phyloP scores from a whole-genome alignment of 768 basidiomycete species.

The Phanerochaete sordida region DNA sequence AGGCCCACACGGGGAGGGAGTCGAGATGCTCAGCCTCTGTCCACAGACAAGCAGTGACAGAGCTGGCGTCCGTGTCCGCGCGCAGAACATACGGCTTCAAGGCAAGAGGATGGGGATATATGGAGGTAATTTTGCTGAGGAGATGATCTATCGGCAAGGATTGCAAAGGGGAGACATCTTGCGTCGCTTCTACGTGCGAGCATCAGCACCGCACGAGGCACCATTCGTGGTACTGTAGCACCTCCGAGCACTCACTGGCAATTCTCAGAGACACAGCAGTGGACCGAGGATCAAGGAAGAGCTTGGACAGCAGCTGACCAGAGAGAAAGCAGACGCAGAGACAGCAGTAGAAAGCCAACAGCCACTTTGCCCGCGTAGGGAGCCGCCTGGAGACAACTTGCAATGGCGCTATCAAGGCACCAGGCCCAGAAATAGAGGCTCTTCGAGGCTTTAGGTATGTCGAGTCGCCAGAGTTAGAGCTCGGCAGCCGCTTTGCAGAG shows the following conservation, averaged over 20 bases:
- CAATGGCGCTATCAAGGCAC: background rate
- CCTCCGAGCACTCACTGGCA: background rate
- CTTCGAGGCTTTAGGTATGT: too few species aligned
- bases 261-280: background rate
- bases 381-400: too few species aligned
- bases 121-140: constrained; percentile 22
- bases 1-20: constrained; percentile 32
- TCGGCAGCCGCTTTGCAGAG: background rate
- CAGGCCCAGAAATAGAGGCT: background rate
- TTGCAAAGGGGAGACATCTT: constrained; percentile 9
- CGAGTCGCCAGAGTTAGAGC: background rate
- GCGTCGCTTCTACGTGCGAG: background rate
- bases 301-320: background rate
- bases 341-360: background rate
- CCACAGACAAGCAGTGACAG: constrained; percentile 51
- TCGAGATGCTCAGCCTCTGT: constrained; percentile 33
- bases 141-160: constrained; percentile 17
- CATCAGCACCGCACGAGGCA: too few species aligned
- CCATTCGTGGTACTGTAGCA: too few species aligned
- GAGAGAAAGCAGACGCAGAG: background rate
- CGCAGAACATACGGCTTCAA: constrained; percentile 19
- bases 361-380: background rate
- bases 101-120: constrained; percentile 19
- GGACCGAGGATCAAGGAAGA: background rate
- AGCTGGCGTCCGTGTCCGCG: constrained; percentile 8